Evolutionary conservation across 352 stramenopile genomes (phyloP), one percentile per base, ranked within the genome.

Genomic region (Phytophthora podocarpi): DNA sequence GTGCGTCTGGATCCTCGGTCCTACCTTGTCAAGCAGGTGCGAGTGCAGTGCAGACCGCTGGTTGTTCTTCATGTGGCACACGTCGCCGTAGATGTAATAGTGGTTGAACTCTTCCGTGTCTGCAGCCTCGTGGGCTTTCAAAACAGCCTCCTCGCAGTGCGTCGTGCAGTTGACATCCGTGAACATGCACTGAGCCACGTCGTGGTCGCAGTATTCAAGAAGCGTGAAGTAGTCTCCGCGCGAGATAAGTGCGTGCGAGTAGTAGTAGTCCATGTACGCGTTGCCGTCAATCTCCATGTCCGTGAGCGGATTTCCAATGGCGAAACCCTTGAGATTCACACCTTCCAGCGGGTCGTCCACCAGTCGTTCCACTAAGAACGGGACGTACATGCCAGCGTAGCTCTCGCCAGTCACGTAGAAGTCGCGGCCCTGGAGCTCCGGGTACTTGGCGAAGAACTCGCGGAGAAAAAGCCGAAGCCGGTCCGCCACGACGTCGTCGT

Each of bases 361-460:
- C 15, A 97, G 67, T 53, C 70, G 53, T 43, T 90, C 60, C 11
- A 90, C 86, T 8, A 96, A 57, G 59, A 76, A 93, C 26, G 89
- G 89, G 35, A 97, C 84, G 73, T 97, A 96, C 52, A 96, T 82
- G 11, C 89, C 89, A 26, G 81, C 89, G 67, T 97, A 97, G 46
- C 78, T 94, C 77, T 97, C 90, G 11, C 84, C 86, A 4, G 78
- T 93, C 50, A 97, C 78, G 76, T 89, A 96, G 28, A 97, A 88
- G 10, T 87, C 74, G n/a, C 79, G 79, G 41, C 50, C 49, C 23
- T 81, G 61, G 10, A 93, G 73, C 42, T 89, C 72, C 16, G 82
- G 76, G 64, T 96, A 97, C 55, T 73, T 73, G 62, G 18, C 31
- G n/a, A 97, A 76, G 71, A 96, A 97, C 39, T 70, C 63, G 16